phyloP scores from a whole-genome alignment of 164 flowering plant genomes.

The Echeveria elegans region DNA sequence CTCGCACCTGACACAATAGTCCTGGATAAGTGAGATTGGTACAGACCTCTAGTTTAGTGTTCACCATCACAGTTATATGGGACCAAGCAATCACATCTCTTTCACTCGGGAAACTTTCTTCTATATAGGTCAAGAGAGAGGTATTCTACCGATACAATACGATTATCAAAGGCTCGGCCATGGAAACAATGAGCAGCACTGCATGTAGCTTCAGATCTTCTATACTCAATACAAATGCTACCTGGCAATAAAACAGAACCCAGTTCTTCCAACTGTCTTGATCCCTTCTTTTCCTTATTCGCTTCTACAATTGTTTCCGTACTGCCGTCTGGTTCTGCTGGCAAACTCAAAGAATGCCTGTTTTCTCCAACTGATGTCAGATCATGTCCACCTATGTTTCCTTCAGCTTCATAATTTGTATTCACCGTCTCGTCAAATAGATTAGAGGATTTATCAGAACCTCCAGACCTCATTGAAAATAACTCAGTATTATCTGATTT shows the following conservation, averaged over 20 bases:
- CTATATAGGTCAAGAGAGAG: slow-evolving; percentile 44
- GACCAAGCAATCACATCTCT: not conserved
- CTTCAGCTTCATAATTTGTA: not conserved
- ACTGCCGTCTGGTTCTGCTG: not conserved
- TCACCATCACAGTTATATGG: not conserved
- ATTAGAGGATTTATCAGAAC: not conserved
- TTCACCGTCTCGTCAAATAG: not conserved
- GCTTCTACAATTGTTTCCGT: slow-evolving; percentile 11
- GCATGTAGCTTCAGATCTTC: slow-evolving; percentile 63
- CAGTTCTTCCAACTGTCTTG: slow-evolving; percentile 12
- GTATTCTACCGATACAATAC: slow-evolving; percentile 45
- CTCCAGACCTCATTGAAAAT: not conserved
- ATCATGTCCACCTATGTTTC: not conserved
- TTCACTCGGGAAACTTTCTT: slow-evolving; percentile 47
- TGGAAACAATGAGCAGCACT: slow-evolving; percentile 79
- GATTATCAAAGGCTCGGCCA: slow-evolving; percentile 60
- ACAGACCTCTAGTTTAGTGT: not conserved
- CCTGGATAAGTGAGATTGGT: not conserved
- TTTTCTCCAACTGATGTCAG: not conserved
- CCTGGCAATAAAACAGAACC: slow-evolving; percentile 44
- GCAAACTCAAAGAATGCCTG: not conserved
- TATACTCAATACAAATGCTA: slow-evolving; percentile 62
- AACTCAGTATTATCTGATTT: not conserved
- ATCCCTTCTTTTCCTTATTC: slow-evolving; percentile 11
- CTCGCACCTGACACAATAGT: not conserved